phyloP scores from a whole-genome alignment of 75 land plant species.

The Pinus albicaulis region DNA sequence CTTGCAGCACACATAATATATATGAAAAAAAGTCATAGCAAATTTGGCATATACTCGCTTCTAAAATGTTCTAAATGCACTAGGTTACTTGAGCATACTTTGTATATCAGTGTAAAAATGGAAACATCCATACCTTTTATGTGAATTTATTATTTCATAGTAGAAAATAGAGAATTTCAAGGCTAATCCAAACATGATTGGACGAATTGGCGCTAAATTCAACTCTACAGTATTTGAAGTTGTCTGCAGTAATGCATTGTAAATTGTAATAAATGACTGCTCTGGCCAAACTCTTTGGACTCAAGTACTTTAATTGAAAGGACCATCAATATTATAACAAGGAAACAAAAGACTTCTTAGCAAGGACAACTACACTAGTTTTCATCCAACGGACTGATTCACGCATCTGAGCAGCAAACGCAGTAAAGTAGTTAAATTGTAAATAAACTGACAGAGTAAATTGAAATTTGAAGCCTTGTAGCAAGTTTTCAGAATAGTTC shows the following conservation, averaged over 20 bases:
- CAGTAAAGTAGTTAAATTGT: neutral
- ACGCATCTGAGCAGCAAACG: neutral
- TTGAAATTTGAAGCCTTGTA: neutral
- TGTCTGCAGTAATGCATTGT: slow-evolving; percentile 19
- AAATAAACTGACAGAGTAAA: neutral
- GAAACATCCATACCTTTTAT: slow-evolving; percentile 25
- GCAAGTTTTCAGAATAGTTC: too few species aligned
- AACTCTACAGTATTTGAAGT: slow-evolving; percentile 35
- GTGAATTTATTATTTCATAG: slow-evolving; percentile 56
- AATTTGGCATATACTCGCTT: neutral
- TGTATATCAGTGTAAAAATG: neutral
- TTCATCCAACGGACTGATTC: neutral
- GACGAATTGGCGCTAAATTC: slow-evolving; percentile 42
- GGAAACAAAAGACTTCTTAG: neutral
- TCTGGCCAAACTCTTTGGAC: neutral
- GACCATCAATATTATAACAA: neutral
- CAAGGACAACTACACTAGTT: neutral
- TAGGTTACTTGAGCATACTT: neutral
- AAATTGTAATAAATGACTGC: neutral
- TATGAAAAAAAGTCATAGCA: neutral
- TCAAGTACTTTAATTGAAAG: neutral
- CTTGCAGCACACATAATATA: neutral
- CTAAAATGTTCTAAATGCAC: neutral
- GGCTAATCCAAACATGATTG: slow-evolving; percentile 42
- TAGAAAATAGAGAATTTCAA: slow-evolving; percentile 56